Conservation (phyloP, 257 asterid genomes). For the Solanum bukasovii region DNA sequence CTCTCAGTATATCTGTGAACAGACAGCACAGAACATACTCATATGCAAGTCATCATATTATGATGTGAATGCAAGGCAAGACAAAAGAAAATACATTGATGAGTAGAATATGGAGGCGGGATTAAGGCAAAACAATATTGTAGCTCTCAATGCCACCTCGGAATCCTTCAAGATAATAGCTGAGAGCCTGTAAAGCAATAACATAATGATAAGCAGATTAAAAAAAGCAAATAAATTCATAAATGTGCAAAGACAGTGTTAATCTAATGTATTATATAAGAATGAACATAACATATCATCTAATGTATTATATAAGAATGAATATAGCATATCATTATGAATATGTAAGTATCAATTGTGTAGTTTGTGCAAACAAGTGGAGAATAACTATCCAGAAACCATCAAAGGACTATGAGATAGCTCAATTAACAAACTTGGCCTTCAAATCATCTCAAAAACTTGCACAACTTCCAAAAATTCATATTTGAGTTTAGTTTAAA, state of each 20-base stretch:
- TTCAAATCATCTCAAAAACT: not conserved
- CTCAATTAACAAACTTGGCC: not conserved
- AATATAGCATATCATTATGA: not conserved
- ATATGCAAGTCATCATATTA: not conserved
- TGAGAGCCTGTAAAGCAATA: conserved; percentile 51
- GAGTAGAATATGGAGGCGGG: conserved; percentile 98
- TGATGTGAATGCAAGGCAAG: not conserved
- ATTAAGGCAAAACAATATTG: conserved; percentile 82
- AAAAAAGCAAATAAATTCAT: not conserved
- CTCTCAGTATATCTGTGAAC: conserved; percentile 84
- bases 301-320: not conserved
- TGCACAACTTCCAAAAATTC: not conserved
- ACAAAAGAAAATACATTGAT: conserved; percentile 51
- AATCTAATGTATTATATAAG: not conserved
- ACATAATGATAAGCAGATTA: not conserved
- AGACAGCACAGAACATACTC: conserved; percentile 4
- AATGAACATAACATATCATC: not conserved
- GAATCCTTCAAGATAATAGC: conserved; percentile 47
- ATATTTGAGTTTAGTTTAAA: not conserved
- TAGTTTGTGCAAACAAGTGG: not conserved
- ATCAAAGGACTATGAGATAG: not conserved
- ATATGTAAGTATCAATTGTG: not conserved
- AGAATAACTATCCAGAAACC: not conserved
- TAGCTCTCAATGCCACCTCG: conserved; percentile 71
- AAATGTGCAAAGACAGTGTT: not conserved